Evolutionary conservation across 2,329 filamentous ascomycete genomes (phyloP), one percentile per base, ranked within the genome.

Genomic region (Zymoseptoria brevis): DNA sequence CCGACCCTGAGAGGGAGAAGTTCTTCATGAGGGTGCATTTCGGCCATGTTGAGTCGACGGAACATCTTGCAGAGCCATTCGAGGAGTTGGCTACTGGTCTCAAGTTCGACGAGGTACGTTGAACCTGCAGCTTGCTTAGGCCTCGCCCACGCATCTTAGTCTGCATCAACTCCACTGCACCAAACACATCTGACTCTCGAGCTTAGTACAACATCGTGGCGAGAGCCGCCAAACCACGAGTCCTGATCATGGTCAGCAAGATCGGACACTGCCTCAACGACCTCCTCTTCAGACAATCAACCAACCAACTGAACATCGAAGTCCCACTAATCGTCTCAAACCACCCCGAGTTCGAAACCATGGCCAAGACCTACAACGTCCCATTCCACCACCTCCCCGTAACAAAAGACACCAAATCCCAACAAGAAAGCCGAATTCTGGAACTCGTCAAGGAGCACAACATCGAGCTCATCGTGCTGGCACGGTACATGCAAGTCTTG

Each of bases 11-110:
- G 22, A 88, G 86, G 19, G 78, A 88, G 71, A 87, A 82, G 59
- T 94, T 94, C 79, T 94, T 94, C 78, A 93, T 94, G 89, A 84
- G 89, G 72, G 88, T 93, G 67, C 89, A 92, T 74, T 93, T 93
- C 68, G 87, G 84, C 8, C 83, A 87, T 61, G 79, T 79, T 3
- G 65, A 73, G 5, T 73, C 79, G 45, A 75, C 78, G 6, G 73
- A 72, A 60, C 75, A 81, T 63, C 77, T 90, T 53, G 73, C 70
- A 7, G 73, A 72, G 58, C 80, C 83, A 6, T 86, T 93, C 67
- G 75, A 78, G 26, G 74, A 79, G 50, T 83, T 90, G 56, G 87
- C 87, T 2, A 68, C 76, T 55, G 79, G 85, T 24, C 83, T 90
- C 75, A 70, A 79, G 59, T 88, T 90, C 85, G 79, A 45, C 5